Evolutionary conservation across 1,139 yeast species (phyloP).

Genomic region (Hyphopichia buzzinii): DNA sequence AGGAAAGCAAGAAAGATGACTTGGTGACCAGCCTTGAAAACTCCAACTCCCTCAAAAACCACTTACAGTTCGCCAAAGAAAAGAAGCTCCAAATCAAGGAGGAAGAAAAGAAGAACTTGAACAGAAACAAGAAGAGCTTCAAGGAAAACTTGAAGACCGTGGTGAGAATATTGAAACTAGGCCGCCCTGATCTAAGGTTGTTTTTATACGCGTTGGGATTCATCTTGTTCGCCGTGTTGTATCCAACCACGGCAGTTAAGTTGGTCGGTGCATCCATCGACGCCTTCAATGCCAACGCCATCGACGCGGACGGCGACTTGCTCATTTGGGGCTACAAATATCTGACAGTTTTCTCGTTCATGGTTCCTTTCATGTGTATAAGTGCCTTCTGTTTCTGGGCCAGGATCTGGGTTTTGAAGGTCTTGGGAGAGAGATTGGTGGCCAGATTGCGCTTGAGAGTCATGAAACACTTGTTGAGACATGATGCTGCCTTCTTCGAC

Average conservation of each 20-base stretch:
- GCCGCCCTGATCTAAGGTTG: conserved; percentile 39
- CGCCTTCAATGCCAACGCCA: conserved; percentile 36
- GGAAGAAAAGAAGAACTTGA: conserved; percentile 33
- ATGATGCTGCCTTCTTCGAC: conserved; percentile 52
- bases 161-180: conserved; percentile 35
- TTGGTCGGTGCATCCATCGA: conserved; percentile 49
- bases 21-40: conserved; percentile 10
- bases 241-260: conserved; percentile 46
- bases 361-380: conserved; percentile 47
- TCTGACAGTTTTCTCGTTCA: conserved; percentile 38
- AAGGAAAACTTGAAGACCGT: conserved; percentile 37
- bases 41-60: conserved; percentile 26
- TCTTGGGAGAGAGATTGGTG: conserved; percentile 42
- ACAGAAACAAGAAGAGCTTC: conserved; percentile 26
- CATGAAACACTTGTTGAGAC: conserved; percentile 50
- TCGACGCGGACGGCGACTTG: conserved; percentile 40
- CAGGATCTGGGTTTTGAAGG: conserved; percentile 46
- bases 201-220: conserved; percentile 42
- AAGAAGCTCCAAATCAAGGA: conserved; percentile 28
- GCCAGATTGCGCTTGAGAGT: conserved; percentile 49
- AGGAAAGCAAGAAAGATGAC: conserved; percentile 6
- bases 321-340: conserved; percentile 48
- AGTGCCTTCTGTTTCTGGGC: conserved; percentile 52
- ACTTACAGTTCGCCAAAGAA: conserved; percentile 27
- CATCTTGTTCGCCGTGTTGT: conserved; percentile 45